These are phyloP conservation scores for Thelephora ganbajun DNA, from an alignment of 768 basidiomycete genomes.

Conservation along the genomic window DNA sequence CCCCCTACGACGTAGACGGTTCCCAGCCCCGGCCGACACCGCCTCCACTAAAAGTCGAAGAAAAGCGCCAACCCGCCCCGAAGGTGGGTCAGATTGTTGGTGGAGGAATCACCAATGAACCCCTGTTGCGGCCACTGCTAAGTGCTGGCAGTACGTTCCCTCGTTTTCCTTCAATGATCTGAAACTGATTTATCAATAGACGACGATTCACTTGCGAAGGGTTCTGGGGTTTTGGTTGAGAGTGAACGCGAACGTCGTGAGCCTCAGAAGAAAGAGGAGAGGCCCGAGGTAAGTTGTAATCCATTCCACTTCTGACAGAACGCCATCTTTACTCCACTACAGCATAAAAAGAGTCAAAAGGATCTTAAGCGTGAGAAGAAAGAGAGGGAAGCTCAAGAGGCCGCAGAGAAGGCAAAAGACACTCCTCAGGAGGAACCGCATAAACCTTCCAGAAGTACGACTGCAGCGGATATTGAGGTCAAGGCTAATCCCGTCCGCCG, in stretches of 20 bases:
- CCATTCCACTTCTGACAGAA: constrained; percentile 4
- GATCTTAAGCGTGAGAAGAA: constrained; percentile 45
- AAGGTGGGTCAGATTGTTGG: no score
- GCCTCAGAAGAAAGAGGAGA: constrained; percentile 59
- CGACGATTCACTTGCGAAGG: no score
- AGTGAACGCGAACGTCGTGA: constrained; percentile 65
- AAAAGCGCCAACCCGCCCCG: no score
- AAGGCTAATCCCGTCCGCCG: constrained; percentile 5
- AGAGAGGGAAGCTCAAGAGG: constrained; percentile 50
- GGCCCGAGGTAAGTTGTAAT: constrained; percentile 39
- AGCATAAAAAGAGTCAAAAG: constrained; percentile 32
- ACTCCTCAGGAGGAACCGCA: neutral
- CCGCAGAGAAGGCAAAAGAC: constrained; percentile 27
- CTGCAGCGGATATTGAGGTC: constrained; percentile 7
- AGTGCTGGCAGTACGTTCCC: no score
- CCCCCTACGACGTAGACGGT: no score
- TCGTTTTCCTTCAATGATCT: no score
- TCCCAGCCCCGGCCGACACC: no score
- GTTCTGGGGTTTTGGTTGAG: no score
- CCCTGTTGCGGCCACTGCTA: no score
- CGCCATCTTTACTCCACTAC: constrained; percentile 4
- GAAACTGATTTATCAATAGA: no score
- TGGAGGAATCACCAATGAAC: no score
- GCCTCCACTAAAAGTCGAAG: no score
- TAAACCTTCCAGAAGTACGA: neutral